These are phyloP conservation scores for Leccinum pachyderme DNA, from an alignment of 1,284 basidiomycete species.

Conservation along the genomic window DNA sequence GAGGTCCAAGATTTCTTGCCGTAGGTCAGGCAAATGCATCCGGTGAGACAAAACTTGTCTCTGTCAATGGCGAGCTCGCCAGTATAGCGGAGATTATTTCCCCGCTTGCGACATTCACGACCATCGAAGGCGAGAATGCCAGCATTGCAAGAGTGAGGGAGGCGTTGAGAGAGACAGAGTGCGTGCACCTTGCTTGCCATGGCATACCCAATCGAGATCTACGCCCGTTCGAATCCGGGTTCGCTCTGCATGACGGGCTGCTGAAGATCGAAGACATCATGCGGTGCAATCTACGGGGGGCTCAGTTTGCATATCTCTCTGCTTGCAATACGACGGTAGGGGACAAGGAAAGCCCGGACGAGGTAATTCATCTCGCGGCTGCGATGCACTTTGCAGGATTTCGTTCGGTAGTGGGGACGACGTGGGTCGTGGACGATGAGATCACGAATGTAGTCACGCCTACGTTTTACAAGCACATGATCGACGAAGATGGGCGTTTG, in stretches of 20 bases:
- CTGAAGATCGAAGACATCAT: slow-evolving; percentile 26
- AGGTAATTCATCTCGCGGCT: too few species aligned
- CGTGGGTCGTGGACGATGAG: background rate
- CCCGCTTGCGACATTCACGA: background rate
- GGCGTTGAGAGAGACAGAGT: slow-evolving; percentile 11
- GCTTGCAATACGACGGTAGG: slow-evolving; percentile 31
- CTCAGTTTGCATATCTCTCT: slow-evolving; percentile 35
- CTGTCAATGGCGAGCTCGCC: slow-evolving; percentile 3
- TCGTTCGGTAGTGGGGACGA: too few species aligned
- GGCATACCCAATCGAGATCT: slow-evolving; percentile 4
- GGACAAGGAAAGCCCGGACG: slow-evolving; percentile 1
- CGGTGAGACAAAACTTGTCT: slow-evolving; percentile 1
- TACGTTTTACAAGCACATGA: background rate
- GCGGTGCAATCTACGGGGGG: slow-evolving; percentile 19
- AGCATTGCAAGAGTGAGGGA: background rate
- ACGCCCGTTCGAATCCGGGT: slow-evolving; percentile 22
- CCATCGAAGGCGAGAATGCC: slow-evolving; percentile 1
- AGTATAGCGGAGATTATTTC: background rate
- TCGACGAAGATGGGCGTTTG: background rate
- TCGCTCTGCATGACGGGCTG: slow-evolving; percentile 21
- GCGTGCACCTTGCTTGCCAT: slow-evolving; percentile 23
- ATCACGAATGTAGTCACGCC: background rate
- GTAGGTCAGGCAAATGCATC: slow-evolving; percentile 9
- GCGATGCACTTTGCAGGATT: too few species aligned
- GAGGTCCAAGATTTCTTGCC: slow-evolving; percentile 4